phyloP scores from a whole-genome alignment of 345 rosid species.

The Noccaea caerulescens region DNA sequence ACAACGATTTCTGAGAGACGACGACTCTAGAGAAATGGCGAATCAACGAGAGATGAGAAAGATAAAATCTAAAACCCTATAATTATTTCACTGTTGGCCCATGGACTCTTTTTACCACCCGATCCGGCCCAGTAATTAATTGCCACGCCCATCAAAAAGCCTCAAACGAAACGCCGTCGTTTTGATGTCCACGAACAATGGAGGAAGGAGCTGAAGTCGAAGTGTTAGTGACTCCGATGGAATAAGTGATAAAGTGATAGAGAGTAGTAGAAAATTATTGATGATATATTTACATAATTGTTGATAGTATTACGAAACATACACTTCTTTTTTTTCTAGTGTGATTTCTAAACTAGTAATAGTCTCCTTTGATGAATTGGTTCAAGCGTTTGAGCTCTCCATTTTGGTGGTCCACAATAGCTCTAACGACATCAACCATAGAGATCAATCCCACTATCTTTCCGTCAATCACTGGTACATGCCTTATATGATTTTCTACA shows the following conservation, averaged over 20 bases:
- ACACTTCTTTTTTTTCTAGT: background rate
- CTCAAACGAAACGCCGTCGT: too few relatives aligned
- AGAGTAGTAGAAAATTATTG: background rate
- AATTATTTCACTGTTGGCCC: background rate
- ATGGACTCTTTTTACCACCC: background rate
- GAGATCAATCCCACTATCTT: conserved; percentile 87
- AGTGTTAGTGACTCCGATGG: too few relatives aligned
- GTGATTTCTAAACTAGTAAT: conserved; percentile 44
- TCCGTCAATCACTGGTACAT: conserved; percentile 81
- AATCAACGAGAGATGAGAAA: background rate
- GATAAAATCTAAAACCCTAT: conserved; percentile 13
- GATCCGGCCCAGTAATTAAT: background rate
- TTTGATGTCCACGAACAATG: too few relatives aligned
- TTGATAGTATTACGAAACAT: background rate
- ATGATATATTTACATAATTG: background rate
- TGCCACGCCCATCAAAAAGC: background rate
- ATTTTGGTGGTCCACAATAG: conserved; percentile 82
- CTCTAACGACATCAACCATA: conserved; percentile 75
- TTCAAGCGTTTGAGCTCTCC: conserved; percentile 77
- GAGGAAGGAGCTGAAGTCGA: too few relatives aligned
- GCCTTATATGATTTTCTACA: conserved; percentile 73
- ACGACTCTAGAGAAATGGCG: conserved; percentile 1
- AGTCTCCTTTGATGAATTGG: conserved; percentile 81
- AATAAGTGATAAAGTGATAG: too few relatives aligned
- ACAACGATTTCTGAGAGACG: background rate